phyloP scores from a whole-genome alignment of 805 yeast genomes.

The Ogataea ganodermae region DNA sequence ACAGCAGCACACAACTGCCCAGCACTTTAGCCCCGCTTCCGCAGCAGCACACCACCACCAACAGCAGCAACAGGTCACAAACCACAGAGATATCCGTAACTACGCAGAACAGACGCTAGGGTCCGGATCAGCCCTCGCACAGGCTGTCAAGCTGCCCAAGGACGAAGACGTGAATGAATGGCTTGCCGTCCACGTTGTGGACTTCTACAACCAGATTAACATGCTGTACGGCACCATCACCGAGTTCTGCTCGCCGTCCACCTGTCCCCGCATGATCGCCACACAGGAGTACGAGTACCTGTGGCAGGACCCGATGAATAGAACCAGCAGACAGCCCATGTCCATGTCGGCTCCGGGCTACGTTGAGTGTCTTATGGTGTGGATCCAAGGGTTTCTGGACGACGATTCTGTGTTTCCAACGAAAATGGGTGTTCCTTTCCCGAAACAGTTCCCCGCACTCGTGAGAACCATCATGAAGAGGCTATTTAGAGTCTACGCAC shows the following conservation, averaged over 20 bases:
- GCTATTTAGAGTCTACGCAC: constrained; percentile 92
- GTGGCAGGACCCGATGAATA: constrained; percentile 80
- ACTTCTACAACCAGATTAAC: constrained; percentile 92
- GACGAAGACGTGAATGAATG: constrained; percentile 93
- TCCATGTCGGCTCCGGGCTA: constrained; percentile 94
- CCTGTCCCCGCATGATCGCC: constrained; percentile 97
- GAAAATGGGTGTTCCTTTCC: constrained; percentile 88
- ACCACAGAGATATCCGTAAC: constrained; percentile 73
- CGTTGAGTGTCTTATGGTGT: constrained; percentile 87
- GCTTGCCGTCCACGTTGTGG: constrained; percentile 98
- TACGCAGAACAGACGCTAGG: constrained; percentile 96
- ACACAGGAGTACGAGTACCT: constrained; percentile 95
- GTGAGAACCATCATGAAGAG: constrained; percentile 89
- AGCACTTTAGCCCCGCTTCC: constrained; percentile 8
- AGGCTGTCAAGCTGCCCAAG: constrained; percentile 90
- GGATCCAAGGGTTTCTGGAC: constrained; percentile 93
- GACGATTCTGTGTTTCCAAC: constrained; percentile 89
- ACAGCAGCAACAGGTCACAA: constrained; percentile 26
- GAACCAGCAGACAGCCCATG: constrained; percentile 66
- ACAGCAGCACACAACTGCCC: constrained; percentile 19
- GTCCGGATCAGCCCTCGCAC: constrained; percentile 84
- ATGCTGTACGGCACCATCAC: constrained; percentile 96
- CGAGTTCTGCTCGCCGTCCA: constrained; percentile 91
- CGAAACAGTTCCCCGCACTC: constrained; percentile 74
- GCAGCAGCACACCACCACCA: constrained; percentile 12